Conservation (phyloP, 1,284 basidiomycete genomes). For the Sutorius eximius region DNA sequence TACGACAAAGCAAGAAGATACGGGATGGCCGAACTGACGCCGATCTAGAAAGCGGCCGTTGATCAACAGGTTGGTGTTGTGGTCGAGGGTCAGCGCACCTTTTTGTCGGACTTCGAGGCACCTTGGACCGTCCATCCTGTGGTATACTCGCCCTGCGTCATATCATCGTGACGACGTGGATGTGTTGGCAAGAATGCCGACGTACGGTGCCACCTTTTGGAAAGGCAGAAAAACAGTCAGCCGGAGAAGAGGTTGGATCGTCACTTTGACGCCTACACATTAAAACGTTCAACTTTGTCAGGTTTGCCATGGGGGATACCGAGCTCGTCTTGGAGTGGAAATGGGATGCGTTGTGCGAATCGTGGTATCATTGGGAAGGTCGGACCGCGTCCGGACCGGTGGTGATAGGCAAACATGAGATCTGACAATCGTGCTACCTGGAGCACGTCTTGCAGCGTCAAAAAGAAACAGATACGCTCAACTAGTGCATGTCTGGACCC, state of each 20-base stretch:
- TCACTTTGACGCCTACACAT: constrained; percentile 58
- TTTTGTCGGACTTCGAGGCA: constrained; percentile 94
- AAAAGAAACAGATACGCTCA: background rate
- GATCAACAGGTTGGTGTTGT: background rate
- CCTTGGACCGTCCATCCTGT: constrained; percentile 90
- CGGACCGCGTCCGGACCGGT: constrained; percentile 16
- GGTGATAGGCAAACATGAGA: background rate
- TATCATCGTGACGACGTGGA: background rate
- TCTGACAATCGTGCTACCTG: background rate
- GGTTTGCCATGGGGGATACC: constrained; percentile 38
- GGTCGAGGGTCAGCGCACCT: constrained; percentile 45
- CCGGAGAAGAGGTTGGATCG: background rate
- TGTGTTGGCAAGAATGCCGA: constrained; percentile 2
- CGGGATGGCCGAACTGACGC: constrained; percentile 44
- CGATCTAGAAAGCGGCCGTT: constrained; percentile 48
- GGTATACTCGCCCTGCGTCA: constrained; percentile 79
- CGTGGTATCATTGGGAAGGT: background rate
- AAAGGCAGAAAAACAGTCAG: constrained; percentile 1
- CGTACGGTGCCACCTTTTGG: constrained; percentile 63
- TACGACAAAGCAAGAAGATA: constrained; percentile 2
- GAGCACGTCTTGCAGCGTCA: background rate
- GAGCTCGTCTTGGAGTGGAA: background rate
- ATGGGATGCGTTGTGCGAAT: background rate
- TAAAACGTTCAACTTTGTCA: constrained; percentile 61
- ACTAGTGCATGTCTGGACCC: background rate